These are phyloP conservation scores for Euryodendron excelsum DNA, from an alignment of 148 eudicot genomes.

Conservation along the genomic window DNA sequence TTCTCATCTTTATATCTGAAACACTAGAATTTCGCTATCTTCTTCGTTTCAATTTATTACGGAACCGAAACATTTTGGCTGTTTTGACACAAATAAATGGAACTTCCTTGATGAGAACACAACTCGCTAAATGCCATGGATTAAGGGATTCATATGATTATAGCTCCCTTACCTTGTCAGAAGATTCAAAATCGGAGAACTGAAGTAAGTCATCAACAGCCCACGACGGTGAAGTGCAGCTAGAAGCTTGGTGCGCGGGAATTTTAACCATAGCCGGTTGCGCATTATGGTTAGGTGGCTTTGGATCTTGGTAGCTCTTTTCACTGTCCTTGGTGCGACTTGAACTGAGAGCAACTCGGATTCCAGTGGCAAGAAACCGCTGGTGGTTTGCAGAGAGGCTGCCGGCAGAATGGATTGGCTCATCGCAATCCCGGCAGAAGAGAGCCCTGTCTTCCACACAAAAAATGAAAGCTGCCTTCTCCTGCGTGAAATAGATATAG, in stretches of 20 bases:
- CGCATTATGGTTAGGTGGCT: constrained; percentile 48
- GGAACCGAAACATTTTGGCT: too few species aligned
- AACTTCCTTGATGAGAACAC: not conserved
- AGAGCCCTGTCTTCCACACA: constrained; percentile 98
- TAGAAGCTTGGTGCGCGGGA: constrained; percentile 38
- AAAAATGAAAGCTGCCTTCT: constrained; percentile 92
- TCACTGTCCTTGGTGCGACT: constrained; percentile 43
- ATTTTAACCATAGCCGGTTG: constrained; percentile 35
- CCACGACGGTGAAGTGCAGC: constrained; percentile 64
- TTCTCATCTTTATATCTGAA: too few species aligned
- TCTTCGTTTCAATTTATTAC: too few species aligned
- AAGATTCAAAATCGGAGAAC: constrained; percentile 59
- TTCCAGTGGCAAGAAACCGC: constrained; percentile 86
- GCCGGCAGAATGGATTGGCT: constrained; percentile 65
- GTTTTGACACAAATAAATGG: constrained; percentile 8
- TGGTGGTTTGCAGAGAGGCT: constrained; percentile 85
- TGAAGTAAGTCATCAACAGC: constrained; percentile 81
- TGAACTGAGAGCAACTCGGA: constrained; percentile 62
- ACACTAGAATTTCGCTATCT: too few species aligned
- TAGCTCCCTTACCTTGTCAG: constrained; percentile 55
- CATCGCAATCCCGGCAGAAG: constrained; percentile 88
- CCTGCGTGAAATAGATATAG: constrained; percentile 38
- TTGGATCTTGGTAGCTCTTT: constrained; percentile 45
- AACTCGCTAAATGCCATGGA: too few species aligned
- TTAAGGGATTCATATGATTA: not conserved